Base-by-base conservation (phyloP, 176 grass and related monocot species). In the Zoysia pacifica region DNA sequence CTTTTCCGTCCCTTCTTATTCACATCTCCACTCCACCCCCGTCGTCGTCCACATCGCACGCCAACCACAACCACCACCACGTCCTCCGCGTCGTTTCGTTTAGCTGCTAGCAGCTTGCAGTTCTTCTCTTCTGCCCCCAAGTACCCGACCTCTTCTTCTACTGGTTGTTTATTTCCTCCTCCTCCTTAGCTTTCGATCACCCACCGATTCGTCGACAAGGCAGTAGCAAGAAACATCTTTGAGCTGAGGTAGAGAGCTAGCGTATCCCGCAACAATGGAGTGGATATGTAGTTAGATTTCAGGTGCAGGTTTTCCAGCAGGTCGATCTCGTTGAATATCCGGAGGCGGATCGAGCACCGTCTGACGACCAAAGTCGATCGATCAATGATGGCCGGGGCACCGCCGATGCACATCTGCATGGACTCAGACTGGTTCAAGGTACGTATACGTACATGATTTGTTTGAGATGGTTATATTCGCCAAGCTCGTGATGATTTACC, bases 351-450 rank as follows among this genome's bases (percentile, higher is more conserved):
- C 28, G 28, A 28, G 28, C 28, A 28, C 28, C 28, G 28, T 28
- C 28, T 28, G 28, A 28, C 0, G 28, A 28, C 28, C 28, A 28
- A 28, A 28, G 28, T 16, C 18, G 41, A 64, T 11, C 62, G 20
- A 84, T 51, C 70, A 50, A 86, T 93, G 73, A 91, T 94, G 83
- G 78, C 89, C 73, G 82, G 87, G 46, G 59, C 74, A 67, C 83
- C 90, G 72, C 81, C 87, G 74, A 90, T 96, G 90, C 93, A 96
- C 62, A 86, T 96, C 66, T 90, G 90, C 87, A 86, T 96, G 90
- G 93, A 96, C 76, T 88, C 93, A 6, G 90, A 96, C 82, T 96
- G 93, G 93, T 83, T 96, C 75, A 96, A 96, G 93, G 93, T 96
- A 92, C 41, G 76, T 35, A 28, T 28, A 36, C 59, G 35, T 37